Evolutionary conservation across 495 filamentous ascomycete genomes (phyloP).

Genomic region (Hypomontagnella submonticulosa): DNA sequence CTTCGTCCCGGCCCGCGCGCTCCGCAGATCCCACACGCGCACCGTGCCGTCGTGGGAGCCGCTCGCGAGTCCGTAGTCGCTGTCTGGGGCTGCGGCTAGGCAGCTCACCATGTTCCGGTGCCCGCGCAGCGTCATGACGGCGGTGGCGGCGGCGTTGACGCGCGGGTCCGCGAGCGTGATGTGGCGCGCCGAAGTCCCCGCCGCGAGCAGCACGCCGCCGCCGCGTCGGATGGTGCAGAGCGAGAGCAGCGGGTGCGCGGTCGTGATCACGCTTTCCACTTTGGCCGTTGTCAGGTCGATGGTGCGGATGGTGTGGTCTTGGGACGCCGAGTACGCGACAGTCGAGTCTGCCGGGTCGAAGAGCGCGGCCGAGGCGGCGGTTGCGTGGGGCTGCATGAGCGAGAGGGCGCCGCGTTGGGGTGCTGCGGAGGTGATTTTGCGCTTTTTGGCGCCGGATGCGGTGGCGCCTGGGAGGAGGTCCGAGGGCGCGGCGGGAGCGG

Average conservation of each 20-base stretch:
- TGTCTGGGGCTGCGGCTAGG: slow-evolving; percentile 75
- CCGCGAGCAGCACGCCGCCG: slow-evolving; percentile 75
- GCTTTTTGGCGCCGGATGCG: slow-evolving; percentile 73
- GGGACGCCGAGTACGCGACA: slow-evolving; percentile 87
- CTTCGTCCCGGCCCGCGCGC: slow-evolving; percentile 71
- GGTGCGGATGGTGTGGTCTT: slow-evolving; percentile 89
- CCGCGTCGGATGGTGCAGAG: slow-evolving; percentile 71
- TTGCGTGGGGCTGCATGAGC: slow-evolving; percentile 75
- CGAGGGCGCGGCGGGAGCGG: slow-evolving; percentile 75
- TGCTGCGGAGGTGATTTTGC: slow-evolving; percentile 74
- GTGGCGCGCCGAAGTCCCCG: slow-evolving; percentile 85
- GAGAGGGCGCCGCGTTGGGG: slow-evolving; percentile 83
- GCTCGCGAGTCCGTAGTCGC: slow-evolving; percentile 81
- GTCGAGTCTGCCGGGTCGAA: slow-evolving; percentile 88
- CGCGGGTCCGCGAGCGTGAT: slow-evolving; percentile 92
- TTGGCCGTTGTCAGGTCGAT: slow-evolving; percentile 85
- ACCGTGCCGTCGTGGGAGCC: slow-evolving; percentile 90
- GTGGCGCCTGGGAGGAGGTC: slow-evolving; percentile 70
- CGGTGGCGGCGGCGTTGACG: slow-evolving; percentile 73
- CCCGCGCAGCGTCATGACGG: slow-evolving; percentile 87
- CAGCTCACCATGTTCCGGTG: slow-evolving; percentile 85
- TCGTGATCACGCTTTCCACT: slow-evolving; percentile 81
- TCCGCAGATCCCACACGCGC: slow-evolving; percentile 90
- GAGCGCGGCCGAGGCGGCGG: slow-evolving; percentile 75
- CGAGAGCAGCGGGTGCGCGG: slow-evolving; percentile 81